Conservation (phyloP, 2,329 filamentous ascomycete species). For the Trichoderma cornu-damae region DNA sequence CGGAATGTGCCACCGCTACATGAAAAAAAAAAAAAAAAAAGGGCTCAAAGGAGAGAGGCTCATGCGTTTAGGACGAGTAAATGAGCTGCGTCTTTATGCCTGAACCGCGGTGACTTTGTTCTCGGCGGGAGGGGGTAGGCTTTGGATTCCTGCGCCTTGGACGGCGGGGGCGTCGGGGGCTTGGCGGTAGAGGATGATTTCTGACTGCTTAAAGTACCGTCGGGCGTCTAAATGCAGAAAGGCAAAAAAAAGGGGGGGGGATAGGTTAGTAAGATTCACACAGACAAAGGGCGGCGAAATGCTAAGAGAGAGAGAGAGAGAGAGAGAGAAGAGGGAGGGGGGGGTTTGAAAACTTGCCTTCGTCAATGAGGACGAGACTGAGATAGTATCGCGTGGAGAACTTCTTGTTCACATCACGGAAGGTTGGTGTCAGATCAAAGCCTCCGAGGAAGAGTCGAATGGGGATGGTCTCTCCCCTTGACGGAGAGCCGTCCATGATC, state of each 20-base stretch:
- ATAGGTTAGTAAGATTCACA: too few species aligned
- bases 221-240: conserved; percentile 66
- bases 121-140: conserved; percentile 41
- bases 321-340: neutral
- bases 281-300: too few species aligned
- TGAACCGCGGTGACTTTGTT: conserved; percentile 20
- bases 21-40: conserved; percentile 25
- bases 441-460: conserved; percentile 95
- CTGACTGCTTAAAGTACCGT: conserved; percentile 98
- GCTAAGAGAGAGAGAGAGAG: neutral
- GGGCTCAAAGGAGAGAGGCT: neutral
- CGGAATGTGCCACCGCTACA: conserved; percentile 18
- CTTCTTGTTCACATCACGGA: conserved; percentile 99
- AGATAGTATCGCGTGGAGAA: conserved; percentile 98
- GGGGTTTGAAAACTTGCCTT: conserved; percentile 54
- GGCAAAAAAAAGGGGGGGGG: neutral
- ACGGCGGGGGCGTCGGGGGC: conserved; percentile 48
- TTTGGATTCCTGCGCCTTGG: conserved; percentile 36
- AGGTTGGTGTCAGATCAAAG: conserved; percentile 95
- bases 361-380: conserved; percentile 90
- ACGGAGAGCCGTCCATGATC: conserved; percentile 99
- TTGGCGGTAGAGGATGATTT: conserved; percentile 94
- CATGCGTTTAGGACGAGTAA: neutral
- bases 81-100: conserved; percentile 21
- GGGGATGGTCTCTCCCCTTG: conserved; percentile 87